These are phyloP conservation scores for Avena insularis DNA, from an alignment of 176 grass and related monocot genomes.

Conservation along the genomic window DNA sequence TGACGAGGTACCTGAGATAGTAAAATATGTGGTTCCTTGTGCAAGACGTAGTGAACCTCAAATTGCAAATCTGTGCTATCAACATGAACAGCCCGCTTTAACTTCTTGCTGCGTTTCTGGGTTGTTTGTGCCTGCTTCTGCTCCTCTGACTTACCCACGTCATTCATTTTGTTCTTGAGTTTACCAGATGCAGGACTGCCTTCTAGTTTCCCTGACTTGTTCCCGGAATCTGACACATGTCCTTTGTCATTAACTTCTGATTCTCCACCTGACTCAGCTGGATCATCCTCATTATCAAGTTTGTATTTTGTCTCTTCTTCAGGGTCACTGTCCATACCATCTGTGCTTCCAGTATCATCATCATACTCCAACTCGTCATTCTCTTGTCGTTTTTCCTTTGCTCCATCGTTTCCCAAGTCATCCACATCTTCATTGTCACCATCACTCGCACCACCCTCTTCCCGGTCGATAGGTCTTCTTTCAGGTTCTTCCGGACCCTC, in stretches of 20 bases:
- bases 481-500: slow-evolving; percentile 56
- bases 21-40: slow-evolving; percentile 77
- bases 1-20: slow-evolving; percentile 73
- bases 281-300: slow-evolving; percentile 50
- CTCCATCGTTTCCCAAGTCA: slow-evolving; percentile 69
- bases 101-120: slow-evolving; percentile 55
- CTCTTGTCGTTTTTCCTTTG: slow-evolving; percentile 64
- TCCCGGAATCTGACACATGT: slow-evolving; percentile 24
- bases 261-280: slow-evolving; percentile 48
- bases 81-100: slow-evolving; percentile 53
- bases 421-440: slow-evolving; percentile 63
- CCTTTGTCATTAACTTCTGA: slow-evolving; percentile 41
- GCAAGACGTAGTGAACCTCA: slow-evolving; percentile 70
- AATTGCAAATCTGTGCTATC: slow-evolving; percentile 59
- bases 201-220: slow-evolving; percentile 35
- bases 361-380: slow-evolving; percentile 94
- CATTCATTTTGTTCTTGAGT: slow-evolving; percentile 29
- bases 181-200: slow-evolving; percentile 22
- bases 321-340: slow-evolving; percentile 46
- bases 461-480: slow-evolving; percentile 37
- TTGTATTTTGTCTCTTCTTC: slow-evolving; percentile 51
- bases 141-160: slow-evolving; percentile 21
- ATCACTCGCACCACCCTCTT: slow-evolving; percentile 53
- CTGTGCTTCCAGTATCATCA: slow-evolving; percentile 54
- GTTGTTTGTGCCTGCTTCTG: slow-evolving; percentile 23